A percentile compares a stretch with the other conserved stretches of the same genome.
Conservation (phyloP, 2,329 filamentous ascomycete genomes). For the Fusarium musae region DNA sequence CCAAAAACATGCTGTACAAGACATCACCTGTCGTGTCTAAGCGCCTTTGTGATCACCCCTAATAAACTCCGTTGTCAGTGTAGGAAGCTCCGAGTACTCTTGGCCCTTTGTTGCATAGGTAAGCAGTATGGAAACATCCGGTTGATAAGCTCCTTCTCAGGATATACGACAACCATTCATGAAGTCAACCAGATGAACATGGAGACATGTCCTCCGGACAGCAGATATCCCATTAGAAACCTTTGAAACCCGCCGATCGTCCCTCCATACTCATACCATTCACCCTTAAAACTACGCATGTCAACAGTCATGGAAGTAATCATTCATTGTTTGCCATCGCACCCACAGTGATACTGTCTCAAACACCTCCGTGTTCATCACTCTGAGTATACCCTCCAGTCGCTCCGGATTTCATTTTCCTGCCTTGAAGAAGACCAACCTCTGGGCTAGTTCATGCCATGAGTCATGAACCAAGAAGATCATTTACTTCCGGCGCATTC, state of each 20-base stretch:
- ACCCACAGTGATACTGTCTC: neutral
- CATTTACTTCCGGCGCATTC: neutral
- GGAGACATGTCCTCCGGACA: neutral
- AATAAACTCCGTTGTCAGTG: neutral
- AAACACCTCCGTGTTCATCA: neutral
- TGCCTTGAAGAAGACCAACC: neutral
- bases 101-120: neutral
- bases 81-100: neutral
- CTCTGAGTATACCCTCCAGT: neutral
- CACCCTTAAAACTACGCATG: neutral
- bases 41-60: neutral
- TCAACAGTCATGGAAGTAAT: neutral
- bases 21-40: neutral
- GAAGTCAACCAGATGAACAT: conserved; percentile 1
- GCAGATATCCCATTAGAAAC: neutral
- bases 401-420: neutral
- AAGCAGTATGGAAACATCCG: neutral
- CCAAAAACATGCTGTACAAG: neutral
- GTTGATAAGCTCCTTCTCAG: neutral
- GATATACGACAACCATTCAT: neutral
- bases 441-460: neutral
- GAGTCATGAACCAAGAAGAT: neutral
- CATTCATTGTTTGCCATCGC: neutral
- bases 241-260: neutral
- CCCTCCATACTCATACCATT: neutral